Percentiles rank a stretch among this genome's conserved stretches.
Conservation (phyloP, 2,329 filamentous ascomycete species). For the Samsoniella hepiali region DNA sequence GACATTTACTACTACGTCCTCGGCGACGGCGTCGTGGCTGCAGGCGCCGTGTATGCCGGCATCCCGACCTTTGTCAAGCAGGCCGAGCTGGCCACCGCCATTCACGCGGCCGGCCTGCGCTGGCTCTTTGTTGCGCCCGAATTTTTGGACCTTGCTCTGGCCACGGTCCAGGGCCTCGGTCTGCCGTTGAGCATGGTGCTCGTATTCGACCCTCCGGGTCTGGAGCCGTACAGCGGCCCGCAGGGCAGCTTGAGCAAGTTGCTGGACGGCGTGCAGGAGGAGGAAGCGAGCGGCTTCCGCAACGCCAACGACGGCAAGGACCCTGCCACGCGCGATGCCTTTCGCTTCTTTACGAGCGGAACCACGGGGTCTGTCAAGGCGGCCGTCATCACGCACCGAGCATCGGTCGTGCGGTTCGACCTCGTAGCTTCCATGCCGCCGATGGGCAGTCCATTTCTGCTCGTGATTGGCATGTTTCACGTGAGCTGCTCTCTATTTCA, state of each 20-base stretch:
- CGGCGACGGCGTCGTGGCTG: constrained; percentile 12
- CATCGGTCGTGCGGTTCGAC: not conserved
- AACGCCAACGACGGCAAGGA: constrained; percentile 10
- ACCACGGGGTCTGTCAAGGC: constrained; percentile 13
- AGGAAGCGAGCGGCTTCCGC: constrained; percentile 1
- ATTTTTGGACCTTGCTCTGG: constrained; percentile 5
- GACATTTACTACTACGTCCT: constrained; percentile 15
- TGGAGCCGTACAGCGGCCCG: not conserved
- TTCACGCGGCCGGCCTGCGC: not conserved
- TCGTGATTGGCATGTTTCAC: constrained; percentile 10
- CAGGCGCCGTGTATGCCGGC: not conserved
- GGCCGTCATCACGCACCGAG: constrained; percentile 1
- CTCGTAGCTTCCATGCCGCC: not conserved
- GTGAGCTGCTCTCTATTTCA: not conserved
- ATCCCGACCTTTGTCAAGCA: constrained; percentile 17
- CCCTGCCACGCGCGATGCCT: not conserved
- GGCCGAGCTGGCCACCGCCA: constrained; percentile 16
- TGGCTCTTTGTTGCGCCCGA: constrained; percentile 14
- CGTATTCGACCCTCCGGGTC: constrained; percentile 11
- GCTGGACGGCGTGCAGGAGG: not conserved
- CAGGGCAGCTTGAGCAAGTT: constrained; percentile 5
- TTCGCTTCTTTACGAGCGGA: constrained; percentile 15
- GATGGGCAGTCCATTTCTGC: not conserved
- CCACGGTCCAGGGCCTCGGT: not conserved
- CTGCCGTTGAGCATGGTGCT: not conserved